Base-by-base conservation (phyloP, 2,329 filamentous ascomycete species). In the Fusarium sulawesiense region DNA sequence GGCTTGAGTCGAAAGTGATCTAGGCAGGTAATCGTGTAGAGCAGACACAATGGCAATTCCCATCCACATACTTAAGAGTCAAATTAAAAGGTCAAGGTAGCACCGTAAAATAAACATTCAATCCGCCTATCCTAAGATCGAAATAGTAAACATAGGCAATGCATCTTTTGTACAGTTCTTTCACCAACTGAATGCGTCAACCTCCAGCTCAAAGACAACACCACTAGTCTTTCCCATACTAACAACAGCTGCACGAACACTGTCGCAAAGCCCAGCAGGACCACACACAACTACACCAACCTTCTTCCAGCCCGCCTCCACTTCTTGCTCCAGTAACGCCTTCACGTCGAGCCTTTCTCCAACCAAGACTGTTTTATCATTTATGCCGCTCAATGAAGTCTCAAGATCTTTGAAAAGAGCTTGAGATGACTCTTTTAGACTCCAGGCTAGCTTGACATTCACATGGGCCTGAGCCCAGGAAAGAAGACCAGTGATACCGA, bases 381-480 rank as follows among this genome's bases (percentile, higher is more conserved):
- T 6, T n/a, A n/a, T n/a, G 3, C 34, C 18, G 18, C 10, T 37
- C 10, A 37, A 4, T n/a, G 6, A 4, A n/a, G 34, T 37, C 10
- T 37, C 18, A 2, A 37, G 34, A 3, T 37, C 18, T 4, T 12
- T 2, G 0, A n/a, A n/a, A 7, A 37, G 34, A 37, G 18, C 18
- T 12, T n/a, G 18, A 7, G 10, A n/a, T 37, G 10, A 12, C 2
- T 37, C 34, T 37, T 37, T 37, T 6, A 37, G 2, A 37, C 34
- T 37, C 34, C 34, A 37, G 34, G 18, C 34, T 37, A 37, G 34
- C 34, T n/a, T 37, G 34, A n/a, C 34, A 6, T 37, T 37, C 6
- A 37, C 34, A 2, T 37, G 34, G 2, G 34, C 18, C 1, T n/a
- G 34, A 4, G 10, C 0, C 34, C 34, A 37, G 0, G 34, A 37